Evolutionary conservation across 805 yeast species (phyloP), one percentile per base, ranked within the genome.

Genomic region (Yarrowia porcina): DNA sequence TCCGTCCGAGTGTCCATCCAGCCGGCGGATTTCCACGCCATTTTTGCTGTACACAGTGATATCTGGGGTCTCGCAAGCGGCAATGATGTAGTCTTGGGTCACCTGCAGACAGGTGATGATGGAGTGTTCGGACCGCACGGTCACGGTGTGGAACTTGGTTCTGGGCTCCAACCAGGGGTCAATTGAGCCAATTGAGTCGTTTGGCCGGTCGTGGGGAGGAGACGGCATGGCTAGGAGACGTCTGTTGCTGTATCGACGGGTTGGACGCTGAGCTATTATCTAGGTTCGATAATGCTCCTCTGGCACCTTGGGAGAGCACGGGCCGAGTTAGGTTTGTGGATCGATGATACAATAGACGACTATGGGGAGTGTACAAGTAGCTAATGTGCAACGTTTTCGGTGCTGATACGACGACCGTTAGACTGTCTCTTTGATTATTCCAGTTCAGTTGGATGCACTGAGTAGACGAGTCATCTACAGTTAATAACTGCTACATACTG

Each of bases 1-100:
- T 42, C 98, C 99, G 80, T 91, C 97, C 57, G 93, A 90, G 72
- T 93, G 99, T 7, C 98, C 99, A 75, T 90, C 90, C 71, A 93
- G 96, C 0, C 97, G 91, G 65, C 97, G 80, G 12, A 92, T 67
- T 49, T 75, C 69, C 63, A 70, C 66, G 36, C 80, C 80, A 63
- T 72, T 75, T 59, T 68, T 69, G 44, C 72, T 66, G 68, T 80
- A 76, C 28, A 79, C 76, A 52, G 76, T 77, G 33, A 82, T 69
- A 17, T 76, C 70, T 17, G 81, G 74, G 63, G 76, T 73, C 67
- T 79, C 81, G 67, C 80, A 75, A 1, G 80, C 76, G 44, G 77
- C 70, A 32, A 74, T 75, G 35, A 76, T 74, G 66, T 75, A 77
- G 30, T 69, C 67, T 49, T 67, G 73, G 25, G 72, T 67, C 71